A percentile compares a stretch with the other conserved stretches of the same genome.
These are phyloP conservation scores for Paramecium tetraurelia DNA, from an alignment of 73 alveolate genomes.

Conservation along the genomic window DNA sequence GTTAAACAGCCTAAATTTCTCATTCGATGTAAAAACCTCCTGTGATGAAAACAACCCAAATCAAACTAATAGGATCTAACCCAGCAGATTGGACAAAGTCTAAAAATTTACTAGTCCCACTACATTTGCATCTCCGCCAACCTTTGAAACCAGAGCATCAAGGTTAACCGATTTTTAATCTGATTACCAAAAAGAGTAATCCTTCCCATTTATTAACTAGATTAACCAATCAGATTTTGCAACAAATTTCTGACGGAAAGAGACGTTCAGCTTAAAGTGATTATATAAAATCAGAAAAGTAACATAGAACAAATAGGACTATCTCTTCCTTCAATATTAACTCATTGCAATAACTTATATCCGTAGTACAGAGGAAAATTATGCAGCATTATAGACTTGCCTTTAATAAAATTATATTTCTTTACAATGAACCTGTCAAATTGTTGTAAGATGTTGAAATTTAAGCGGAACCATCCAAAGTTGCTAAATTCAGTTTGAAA, in stretches of 20 bases:
- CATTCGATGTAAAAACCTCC: slow-evolving; percentile 20
- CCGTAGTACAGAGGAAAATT: background rate
- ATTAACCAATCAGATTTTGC: background rate
- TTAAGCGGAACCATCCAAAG: background rate
- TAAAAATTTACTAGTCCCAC: slow-evolving; percentile 22
- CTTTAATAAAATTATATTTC: background rate
- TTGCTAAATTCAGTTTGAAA: background rate
- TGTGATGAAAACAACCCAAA: slow-evolving; percentile 48
- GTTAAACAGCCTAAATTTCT: background rate
- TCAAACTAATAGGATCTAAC: background rate
- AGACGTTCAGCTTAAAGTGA: background rate
- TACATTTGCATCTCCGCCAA: slow-evolving; percentile 38
- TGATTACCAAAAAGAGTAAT: slow-evolving; percentile 31
- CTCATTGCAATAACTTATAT: background rate
- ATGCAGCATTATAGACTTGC: slow-evolving; percentile 9
- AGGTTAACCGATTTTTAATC: slow-evolving; percentile 17
- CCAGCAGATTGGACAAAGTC: background rate
- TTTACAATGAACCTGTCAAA: slow-evolving; percentile 28
- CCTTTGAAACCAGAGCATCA: slow-evolving; percentile 33
- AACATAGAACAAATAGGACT: background rate
- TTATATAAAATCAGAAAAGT: background rate
- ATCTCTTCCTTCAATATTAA: background rate
- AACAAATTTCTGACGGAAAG: slow-evolving; percentile 1
- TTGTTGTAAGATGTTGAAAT: background rate
- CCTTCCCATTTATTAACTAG: background rate